These are phyloP conservation scores for Pseudocercospora cruenta DNA, from an alignment of 2,329 filamentous ascomycete genomes.

Conservation along the genomic window DNA sequence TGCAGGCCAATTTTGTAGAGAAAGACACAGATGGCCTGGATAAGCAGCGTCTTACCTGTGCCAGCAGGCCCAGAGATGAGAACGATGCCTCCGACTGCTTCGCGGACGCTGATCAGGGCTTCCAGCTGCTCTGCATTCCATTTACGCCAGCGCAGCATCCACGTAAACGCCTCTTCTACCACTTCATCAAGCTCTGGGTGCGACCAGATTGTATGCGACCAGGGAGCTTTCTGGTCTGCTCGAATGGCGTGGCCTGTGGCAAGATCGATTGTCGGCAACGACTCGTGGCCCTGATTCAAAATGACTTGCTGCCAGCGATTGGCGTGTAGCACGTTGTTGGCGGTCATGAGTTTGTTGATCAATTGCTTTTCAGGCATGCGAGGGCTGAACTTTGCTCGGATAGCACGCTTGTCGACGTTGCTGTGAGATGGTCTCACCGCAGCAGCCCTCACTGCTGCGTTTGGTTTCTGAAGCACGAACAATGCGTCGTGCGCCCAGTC, in stretches of 20 bases:
- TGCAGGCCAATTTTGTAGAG: conserved; percentile 26
- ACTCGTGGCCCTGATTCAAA: conserved; percentile 22
- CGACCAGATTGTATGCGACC: not conserved
- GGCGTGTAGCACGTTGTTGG: conserved; percentile 13
- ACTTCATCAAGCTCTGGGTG: not conserved
- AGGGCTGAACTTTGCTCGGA: conserved; percentile 13
- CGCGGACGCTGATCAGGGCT: conserved; percentile 21
- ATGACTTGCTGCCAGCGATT: conserved; percentile 24
- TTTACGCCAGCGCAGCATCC: conserved; percentile 18
- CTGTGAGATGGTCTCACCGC: conserved; percentile 1
- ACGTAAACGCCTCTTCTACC: conserved; percentile 18
- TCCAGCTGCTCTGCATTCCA: conserved; percentile 27
- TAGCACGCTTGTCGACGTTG: not conserved
- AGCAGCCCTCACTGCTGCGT: conserved; percentile 1
- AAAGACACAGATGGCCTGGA: conserved; percentile 25
- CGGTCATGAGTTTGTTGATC: conserved; percentile 17
- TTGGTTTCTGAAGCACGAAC: conserved; percentile 14
- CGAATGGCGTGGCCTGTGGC: not conserved
- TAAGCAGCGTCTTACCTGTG: conserved; percentile 23
- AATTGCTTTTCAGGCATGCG: conserved; percentile 9
- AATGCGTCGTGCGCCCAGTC: conserved; percentile 18
- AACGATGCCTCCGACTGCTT: conserved; percentile 20
- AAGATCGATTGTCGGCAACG: conserved; percentile 19
- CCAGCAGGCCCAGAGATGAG: conserved; percentile 25
- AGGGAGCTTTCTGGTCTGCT: not conserved